Evolutionary conservation across 768 basidiomycete species (phyloP).

Genomic region (Xerocomus potaroensis): DNA sequence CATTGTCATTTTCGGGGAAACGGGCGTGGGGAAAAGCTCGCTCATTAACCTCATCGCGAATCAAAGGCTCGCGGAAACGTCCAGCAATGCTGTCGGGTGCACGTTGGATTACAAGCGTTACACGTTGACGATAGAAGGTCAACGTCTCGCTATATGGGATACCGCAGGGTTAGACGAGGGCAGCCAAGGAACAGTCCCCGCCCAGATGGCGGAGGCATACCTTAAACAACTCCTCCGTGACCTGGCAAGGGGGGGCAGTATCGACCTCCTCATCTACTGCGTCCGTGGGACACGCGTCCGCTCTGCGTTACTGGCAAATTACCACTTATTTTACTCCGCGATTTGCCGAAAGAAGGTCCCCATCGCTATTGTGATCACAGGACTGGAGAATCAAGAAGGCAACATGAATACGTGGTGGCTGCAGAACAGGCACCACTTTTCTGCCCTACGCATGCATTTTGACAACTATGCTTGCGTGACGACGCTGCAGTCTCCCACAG

Average conservation of each 20-base stretch:
- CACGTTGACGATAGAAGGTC: conserved; percentile 7
- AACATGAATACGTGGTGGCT: conserved; percentile 32
- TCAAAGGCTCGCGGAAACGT: conserved; percentile 8
- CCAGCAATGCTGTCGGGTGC: conserved; percentile 21
- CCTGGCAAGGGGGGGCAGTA: conserved; percentile 6
- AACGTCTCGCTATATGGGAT: conserved; percentile 20
- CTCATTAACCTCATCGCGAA: conserved; percentile 20
- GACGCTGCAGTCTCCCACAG: conserved; percentile 18
- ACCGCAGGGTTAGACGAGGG: conserved; percentile 26
- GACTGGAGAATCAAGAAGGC: conserved; percentile 33
- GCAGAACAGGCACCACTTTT: conserved; percentile 25
- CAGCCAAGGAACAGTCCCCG: conserved; percentile 17
- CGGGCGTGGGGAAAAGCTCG: conserved; percentile 23
- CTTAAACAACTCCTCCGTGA: conserved; percentile 27
- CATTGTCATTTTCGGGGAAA: conserved; percentile 3
- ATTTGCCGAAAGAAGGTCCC: conserved; percentile 39
- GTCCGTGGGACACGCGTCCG: conserved; percentile 22
- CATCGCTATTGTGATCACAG: conserved; percentile 35
- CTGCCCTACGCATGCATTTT: conserved; percentile 30
- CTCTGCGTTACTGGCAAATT: conserved; percentile 30
- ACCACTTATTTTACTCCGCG: conserved; percentile 35
- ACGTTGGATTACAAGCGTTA: conserved; percentile 9
- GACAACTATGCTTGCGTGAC: conserved; percentile 38
- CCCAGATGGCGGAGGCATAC: conserved; percentile 23
- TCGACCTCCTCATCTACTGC: conserved; percentile 28